These are phyloP conservation scores for Fusarium newnesense DNA, from an alignment of 2,329 filamentous ascomycete genomes.

Conservation along the genomic window DNA sequence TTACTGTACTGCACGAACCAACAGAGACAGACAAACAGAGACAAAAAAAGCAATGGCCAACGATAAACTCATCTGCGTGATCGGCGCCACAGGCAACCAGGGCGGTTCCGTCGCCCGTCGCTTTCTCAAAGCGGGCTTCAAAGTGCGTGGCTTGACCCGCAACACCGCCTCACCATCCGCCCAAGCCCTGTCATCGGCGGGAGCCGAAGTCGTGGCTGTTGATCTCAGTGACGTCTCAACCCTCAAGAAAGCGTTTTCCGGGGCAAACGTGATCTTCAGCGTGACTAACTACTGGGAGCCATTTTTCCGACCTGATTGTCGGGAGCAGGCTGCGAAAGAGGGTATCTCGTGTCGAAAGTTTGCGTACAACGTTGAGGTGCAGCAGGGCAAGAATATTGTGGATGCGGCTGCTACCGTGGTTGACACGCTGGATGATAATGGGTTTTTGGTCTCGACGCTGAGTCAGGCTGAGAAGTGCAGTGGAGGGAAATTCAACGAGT, in stretches of 20 bases:
- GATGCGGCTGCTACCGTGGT: slow-evolving; percentile 59
- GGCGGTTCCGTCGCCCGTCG: slow-evolving; percentile 63
- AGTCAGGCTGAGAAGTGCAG: slow-evolving; percentile 60
- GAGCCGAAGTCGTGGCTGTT: slow-evolving; percentile 57
- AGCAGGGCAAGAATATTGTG: slow-evolving; percentile 58
- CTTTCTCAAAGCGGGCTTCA: slow-evolving; percentile 55
- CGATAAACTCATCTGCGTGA: slow-evolving; percentile 55
- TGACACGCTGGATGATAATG: slow-evolving; percentile 56
- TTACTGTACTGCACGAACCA: background rate
- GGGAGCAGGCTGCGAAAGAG: slow-evolving; percentile 49
- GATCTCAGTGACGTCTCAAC: slow-evolving; percentile 55
- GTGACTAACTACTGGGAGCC: slow-evolving; percentile 67
- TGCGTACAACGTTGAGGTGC: slow-evolving; percentile 60
- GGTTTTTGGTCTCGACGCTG: slow-evolving; percentile 63
- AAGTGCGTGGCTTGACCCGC: slow-evolving; percentile 60
- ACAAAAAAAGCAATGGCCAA: background rate
- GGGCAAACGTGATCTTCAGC: slow-evolving; percentile 63
- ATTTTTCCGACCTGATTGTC: slow-evolving; percentile 57
- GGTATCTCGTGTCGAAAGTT: slow-evolving; percentile 56
- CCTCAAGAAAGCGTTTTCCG: slow-evolving; percentile 54
- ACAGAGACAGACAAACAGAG: background rate
- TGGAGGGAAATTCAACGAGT: slow-evolving; percentile 55
- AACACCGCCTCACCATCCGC: slow-evolving; percentile 55
- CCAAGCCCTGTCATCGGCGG: slow-evolving; percentile 51
- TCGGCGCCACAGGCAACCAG: slow-evolving; percentile 62